A percentile compares a stretch with the other conserved stretches of the same genome.
Conservation (phyloP, 306 rosid species). For the Aeschynomene evenia region DNA sequence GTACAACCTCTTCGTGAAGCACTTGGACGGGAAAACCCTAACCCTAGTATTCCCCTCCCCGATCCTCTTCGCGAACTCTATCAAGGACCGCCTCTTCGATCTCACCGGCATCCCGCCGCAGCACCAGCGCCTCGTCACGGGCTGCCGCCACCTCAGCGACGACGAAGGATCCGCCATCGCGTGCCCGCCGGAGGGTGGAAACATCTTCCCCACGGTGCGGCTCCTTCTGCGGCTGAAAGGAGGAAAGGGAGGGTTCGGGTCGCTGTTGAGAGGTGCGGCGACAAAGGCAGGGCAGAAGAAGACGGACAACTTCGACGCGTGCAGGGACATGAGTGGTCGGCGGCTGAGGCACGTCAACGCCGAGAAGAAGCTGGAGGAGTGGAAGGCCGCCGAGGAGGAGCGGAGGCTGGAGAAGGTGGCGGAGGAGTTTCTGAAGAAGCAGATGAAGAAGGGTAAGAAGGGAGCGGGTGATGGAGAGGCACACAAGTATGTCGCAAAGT, state of each 20-base stretch:
- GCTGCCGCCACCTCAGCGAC: conserved; percentile 49
- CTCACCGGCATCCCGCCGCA: conserved; percentile 67
- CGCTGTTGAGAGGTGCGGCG: conserved; percentile 88
- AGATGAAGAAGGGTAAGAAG: conserved; percentile 81
- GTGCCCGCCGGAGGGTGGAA: conserved; percentile 36
- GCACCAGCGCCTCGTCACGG: conserved; percentile 75
- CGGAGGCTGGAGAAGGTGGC: conserved; percentile 76
- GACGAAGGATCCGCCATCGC: conserved; percentile 47
- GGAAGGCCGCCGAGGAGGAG: conserved; percentile 79
- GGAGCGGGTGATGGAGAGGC: conserved; percentile 71
- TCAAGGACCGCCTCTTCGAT: conserved; percentile 60
- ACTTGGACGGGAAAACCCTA: conserved; percentile 79
- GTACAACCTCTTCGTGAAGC: conserved; percentile 77
- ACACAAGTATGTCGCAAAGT: conserved; percentile 78
- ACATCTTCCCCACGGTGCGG: conserved; percentile 62
- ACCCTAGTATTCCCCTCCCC: conserved; percentile 64
- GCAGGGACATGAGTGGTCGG: conserved; percentile 96
- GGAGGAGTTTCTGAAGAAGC: conserved; percentile 70
- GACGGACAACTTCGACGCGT: conserved; percentile 93
- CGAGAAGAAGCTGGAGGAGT: conserved; percentile 88
- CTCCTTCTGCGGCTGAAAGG: conserved; percentile 69
- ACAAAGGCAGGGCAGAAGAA: conserved; percentile 96
- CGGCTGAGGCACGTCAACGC: conserved; percentile 95
- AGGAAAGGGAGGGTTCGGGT: conserved; percentile 97
- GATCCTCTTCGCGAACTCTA: conserved; percentile 33